Percentiles rank a stretch among this genome's conserved stretches.
phyloP scores from a whole-genome alignment of 441 rosid species.

The Theobroma grandiflorum region DNA sequence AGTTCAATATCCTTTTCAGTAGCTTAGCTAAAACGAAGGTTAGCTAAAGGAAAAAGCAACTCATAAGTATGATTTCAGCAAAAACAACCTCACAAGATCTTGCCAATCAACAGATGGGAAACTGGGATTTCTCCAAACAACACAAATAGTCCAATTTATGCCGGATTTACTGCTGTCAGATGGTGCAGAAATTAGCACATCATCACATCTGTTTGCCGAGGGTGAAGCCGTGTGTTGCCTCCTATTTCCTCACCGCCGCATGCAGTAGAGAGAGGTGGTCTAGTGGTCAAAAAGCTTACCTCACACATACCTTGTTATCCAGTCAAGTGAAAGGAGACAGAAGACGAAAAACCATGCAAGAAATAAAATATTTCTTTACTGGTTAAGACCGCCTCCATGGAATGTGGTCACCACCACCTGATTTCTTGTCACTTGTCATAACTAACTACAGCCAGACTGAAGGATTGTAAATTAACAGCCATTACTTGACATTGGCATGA shows the following conservation, averaged over 20 bases:
- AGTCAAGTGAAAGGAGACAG: not conserved
- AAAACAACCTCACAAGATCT: not conserved
- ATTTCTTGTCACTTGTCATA: constrained; percentile 2
- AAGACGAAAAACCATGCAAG: not conserved
- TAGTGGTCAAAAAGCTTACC: not conserved
- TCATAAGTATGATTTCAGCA: not conserved
- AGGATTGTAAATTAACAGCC: not conserved
- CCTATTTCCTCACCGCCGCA: not conserved
- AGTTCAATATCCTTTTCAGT: not conserved
- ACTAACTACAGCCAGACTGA: not conserved
- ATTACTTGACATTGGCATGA: not conserved
- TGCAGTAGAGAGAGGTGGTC: not conserved
- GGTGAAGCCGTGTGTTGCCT: not conserved
- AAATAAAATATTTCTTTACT: not conserved
- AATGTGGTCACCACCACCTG: not conserved
- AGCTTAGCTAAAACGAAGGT: not conserved
- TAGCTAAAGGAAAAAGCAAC: not conserved
- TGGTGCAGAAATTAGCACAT: not conserved
- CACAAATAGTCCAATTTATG: not conserved
- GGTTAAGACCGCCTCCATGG: not conserved
- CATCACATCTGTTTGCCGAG: not conserved
- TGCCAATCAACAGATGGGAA: not conserved
- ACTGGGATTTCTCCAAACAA: not conserved
- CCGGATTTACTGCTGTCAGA: not conserved
- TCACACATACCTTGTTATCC: not conserved